Conservation (phyloP, 805 yeast genomes). For the Kodamaea jinghongensis region DNA sequence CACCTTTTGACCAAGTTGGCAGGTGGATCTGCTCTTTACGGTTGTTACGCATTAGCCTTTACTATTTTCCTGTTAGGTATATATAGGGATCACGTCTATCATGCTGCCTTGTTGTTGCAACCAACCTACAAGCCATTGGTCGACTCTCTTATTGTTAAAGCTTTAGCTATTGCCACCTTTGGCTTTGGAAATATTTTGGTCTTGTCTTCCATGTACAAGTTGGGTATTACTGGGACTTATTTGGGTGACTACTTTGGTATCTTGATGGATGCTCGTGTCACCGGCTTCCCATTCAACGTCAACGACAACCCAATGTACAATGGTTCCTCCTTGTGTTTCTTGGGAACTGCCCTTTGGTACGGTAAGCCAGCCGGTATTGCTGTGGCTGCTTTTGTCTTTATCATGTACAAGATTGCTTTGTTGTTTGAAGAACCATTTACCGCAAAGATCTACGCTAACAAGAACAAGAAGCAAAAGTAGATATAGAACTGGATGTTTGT, state of each 20-base stretch:
- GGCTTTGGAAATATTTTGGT: constrained; percentile 79
- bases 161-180: constrained; percentile 56
- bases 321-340: constrained; percentile 84
- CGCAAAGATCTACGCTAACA: constrained; percentile 78
- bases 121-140: constrained; percentile 58
- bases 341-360: constrained; percentile 85
- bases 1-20: constrained; percentile 72
- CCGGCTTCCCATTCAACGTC: constrained; percentile 90
- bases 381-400: constrained; percentile 67
- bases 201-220: constrained; percentile 79
- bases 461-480: constrained; percentile 22
- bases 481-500: background rate
- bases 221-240: constrained; percentile 96
- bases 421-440: constrained; percentile 96
- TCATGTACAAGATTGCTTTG: constrained; percentile 82
- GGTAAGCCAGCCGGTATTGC: constrained; percentile 89
- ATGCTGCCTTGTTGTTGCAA: constrained; percentile 69
- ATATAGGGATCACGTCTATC: constrained; percentile 71
- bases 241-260: constrained; percentile 97
- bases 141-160: constrained; percentile 35
- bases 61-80: constrained; percentile 86
- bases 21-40: constrained; percentile 57
- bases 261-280: constrained; percentile 84
- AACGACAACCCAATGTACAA: constrained; percentile 95
- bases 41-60: constrained; percentile 81